Conservation (phyloP, 139 green algal genomes). For the Desmodesmus armatus region DNA sequence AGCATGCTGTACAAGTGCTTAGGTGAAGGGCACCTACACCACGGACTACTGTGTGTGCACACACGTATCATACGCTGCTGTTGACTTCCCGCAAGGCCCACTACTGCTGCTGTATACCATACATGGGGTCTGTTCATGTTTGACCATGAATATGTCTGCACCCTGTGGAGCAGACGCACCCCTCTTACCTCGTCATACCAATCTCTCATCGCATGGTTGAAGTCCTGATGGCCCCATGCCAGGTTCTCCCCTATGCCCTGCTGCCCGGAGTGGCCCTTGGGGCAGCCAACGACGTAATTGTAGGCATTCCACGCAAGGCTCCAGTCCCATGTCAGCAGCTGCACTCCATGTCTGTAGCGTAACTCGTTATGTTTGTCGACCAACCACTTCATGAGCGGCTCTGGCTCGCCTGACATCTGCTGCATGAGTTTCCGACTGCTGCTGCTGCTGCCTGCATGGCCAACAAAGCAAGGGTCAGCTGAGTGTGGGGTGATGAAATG, state of each 20-base stretch:
- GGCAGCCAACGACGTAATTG: conserved; percentile 27
- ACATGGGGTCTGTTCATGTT: too few species aligned
- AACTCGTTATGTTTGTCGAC: conserved; percentile 45
- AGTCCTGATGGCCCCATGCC: conserved; percentile 44
- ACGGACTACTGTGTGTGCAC: background rate
- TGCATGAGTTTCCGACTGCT: background rate
- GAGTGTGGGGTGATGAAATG: too few species aligned
- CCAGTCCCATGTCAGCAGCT: conserved; percentile 36
- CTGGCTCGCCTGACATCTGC: background rate
- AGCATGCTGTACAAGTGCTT: too few species aligned
- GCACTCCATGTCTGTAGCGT: conserved; percentile 7
- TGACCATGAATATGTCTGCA: too few species aligned
- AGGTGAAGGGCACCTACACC: background rate
- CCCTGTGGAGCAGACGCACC: too few species aligned
- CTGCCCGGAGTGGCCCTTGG: conserved; percentile 27
- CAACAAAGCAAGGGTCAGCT: too few species aligned
- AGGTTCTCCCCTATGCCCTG: conserved; percentile 41
- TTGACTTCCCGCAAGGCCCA: too few species aligned
- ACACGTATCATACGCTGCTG: too few species aligned
- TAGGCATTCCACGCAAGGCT: conserved; percentile 35
- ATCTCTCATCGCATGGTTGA: conserved; percentile 44
- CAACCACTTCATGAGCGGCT: conserved; percentile 36
- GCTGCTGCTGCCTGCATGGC: background rate
- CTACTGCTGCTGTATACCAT: too few species aligned
- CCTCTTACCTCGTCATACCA: conserved; percentile 44